Percentiles rank a stretch among this genome's conserved stretches.
Conservation (phyloP, 2,329 filamentous ascomycete genomes). For the Blastomyces silverae region DNA sequence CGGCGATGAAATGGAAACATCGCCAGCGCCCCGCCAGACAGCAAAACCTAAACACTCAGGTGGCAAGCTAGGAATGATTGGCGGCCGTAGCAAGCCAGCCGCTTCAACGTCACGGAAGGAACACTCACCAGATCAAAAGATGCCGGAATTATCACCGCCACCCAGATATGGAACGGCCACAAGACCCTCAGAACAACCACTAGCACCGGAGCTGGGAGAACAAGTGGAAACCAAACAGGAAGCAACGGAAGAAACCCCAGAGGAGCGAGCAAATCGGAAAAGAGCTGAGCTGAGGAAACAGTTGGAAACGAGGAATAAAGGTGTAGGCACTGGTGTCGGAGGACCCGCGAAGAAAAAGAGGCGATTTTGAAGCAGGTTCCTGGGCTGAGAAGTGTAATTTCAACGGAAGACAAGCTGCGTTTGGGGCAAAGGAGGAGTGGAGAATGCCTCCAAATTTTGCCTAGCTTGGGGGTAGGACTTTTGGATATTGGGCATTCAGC, state of each 20-base stretch:
- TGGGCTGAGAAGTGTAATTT: not conserved
- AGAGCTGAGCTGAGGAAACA: slow-evolving; percentile 52
- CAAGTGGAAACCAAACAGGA: slow-evolving; percentile 19
- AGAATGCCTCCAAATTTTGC: not conserved
- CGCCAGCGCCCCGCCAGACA: slow-evolving; percentile 14
- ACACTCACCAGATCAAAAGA: not conserved
- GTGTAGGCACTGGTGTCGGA: slow-evolving; percentile 23
- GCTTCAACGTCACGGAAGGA: not conserved
- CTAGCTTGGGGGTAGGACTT: not conserved
- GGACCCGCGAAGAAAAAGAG: slow-evolving; percentile 51
- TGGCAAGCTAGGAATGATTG: slow-evolving; percentile 34
- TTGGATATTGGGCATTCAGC: not conserved
- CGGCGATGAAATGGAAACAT: slow-evolving; percentile 12
- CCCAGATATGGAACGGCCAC: not conserved
- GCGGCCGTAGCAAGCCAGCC: slow-evolving; percentile 19
- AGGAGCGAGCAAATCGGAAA: slow-evolving; percentile 50
- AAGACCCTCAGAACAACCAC: not conserved
- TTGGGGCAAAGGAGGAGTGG: not conserved
- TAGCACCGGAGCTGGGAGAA: slow-evolving; percentile 16
- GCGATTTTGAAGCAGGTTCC: slow-evolving; percentile 41
- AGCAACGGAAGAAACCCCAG: slow-evolving; percentile 37
- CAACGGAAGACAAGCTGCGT: not conserved
- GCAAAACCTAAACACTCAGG: slow-evolving; percentile 22
- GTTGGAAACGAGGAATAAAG: slow-evolving; percentile 46
- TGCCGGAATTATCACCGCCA: slow-evolving; percentile 5